phyloP scores from a whole-genome alignment of 2,329 filamentous ascomycete species.

The Trichoderma simmonsii region DNA sequence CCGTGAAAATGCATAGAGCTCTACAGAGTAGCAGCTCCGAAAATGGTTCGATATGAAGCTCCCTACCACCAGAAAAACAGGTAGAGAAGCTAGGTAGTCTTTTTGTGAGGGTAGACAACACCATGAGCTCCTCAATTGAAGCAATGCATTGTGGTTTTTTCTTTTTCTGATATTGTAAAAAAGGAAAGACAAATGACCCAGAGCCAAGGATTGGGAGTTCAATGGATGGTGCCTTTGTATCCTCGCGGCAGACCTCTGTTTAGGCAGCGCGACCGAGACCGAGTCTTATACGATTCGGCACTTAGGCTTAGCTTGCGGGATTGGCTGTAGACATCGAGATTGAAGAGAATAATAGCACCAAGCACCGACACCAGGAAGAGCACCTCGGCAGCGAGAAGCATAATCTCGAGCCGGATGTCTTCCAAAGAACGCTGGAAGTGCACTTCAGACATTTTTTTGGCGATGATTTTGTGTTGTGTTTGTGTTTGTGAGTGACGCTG shows the following conservation, averaged over 20 bases:
- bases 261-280: slow-evolving; percentile 18
- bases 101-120: slow-evolving; percentile 22
- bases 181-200: background rate
- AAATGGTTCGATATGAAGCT: background rate
- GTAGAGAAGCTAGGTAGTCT: slow-evolving; percentile 12
- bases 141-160: slow-evolving; percentile 19
- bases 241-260: slow-evolving; percentile 21
- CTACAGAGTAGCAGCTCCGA: background rate
- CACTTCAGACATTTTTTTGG: slow-evolving; percentile 25
- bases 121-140: background rate
- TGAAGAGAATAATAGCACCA: slow-evolving; percentile 32
- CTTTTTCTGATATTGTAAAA: slow-evolving; percentile 23
- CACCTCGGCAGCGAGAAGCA: slow-evolving; percentile 33
- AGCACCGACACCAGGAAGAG: slow-evolving; percentile 34
- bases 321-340: slow-evolving; percentile 21
- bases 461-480: background rate
- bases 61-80: background rate
- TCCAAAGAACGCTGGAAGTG: slow-evolving; percentile 26
- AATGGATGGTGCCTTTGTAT: slow-evolving; percentile 14
- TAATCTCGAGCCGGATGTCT: slow-evolving; percentile 33
- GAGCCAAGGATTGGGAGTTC: background rate
- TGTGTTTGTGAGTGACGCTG: background rate
- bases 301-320: slow-evolving; percentile 14
- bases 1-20: slow-evolving; percentile 7
- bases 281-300: slow-evolving; percentile 22